Conservation (phyloP, 805 yeast genomes). For the Starmerella khaoyaiensis region DNA sequence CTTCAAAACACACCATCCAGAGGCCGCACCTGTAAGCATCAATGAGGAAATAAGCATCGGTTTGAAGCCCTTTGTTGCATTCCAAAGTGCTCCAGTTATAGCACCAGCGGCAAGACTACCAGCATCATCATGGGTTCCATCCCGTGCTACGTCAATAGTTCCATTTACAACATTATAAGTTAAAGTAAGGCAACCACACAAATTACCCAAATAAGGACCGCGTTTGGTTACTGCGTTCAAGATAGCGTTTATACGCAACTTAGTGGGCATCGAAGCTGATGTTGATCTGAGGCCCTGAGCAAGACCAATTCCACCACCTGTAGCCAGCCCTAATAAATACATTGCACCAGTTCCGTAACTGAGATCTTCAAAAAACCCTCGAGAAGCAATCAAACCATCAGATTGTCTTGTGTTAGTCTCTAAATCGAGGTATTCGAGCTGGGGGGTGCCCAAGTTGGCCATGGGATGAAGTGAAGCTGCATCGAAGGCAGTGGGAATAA, state of each 20-base stretch:
- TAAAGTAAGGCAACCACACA: conserved; percentile 86
- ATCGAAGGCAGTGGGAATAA: conserved; percentile 35
- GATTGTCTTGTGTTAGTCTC: conserved; percentile 39
- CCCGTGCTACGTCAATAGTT: conserved; percentile 50
- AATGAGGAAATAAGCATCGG: conserved; percentile 83
- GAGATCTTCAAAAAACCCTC: conserved; percentile 94
- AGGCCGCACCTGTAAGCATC: conserved; percentile 80
- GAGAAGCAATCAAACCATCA: conserved; percentile 82
- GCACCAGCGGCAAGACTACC: conserved; percentile 87
- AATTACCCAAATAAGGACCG: conserved; percentile 92
- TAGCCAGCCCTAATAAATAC: conserved; percentile 65
- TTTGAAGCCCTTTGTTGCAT: conserved; percentile 67
- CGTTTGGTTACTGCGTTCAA: conserved; percentile 86
- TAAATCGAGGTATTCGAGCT: conserved; percentile 77
- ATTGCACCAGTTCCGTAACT: conserved; percentile 97
- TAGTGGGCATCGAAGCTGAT: conserved; percentile 63
- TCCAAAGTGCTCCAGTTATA: conserved; percentile 80
- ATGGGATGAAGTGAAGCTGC: conserved; percentile 72
- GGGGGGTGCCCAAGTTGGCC: conserved; percentile 72
- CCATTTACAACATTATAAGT: conserved; percentile 78
- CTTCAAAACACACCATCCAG: conserved; percentile 82
- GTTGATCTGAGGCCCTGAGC: conserved; percentile 72
- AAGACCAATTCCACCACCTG: conserved; percentile 83
- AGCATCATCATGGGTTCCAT: conserved; percentile 79
- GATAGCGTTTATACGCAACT: conserved; percentile 74